phyloP scores from a whole-genome alignment of 2,329 filamentous ascomycete species.

The Xylariales sp. region DNA sequence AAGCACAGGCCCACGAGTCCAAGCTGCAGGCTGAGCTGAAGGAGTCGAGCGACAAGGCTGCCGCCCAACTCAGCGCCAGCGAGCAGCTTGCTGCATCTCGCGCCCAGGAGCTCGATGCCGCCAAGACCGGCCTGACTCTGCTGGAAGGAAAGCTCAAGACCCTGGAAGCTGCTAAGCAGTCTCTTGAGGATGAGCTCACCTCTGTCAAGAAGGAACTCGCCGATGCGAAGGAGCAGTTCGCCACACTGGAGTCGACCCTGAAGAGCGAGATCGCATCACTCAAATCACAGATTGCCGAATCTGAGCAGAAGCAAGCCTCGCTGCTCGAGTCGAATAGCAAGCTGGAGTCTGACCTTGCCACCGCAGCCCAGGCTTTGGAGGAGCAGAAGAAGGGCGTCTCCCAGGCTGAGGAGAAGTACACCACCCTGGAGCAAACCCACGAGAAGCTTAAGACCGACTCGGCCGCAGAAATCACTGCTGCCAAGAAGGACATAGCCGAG shows the following conservation, averaged over 20 bases:
- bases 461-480: background rate
- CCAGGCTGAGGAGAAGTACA: constrained; percentile 5
- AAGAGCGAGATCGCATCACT: constrained; percentile 16
- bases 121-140: constrained; percentile 9
- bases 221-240: constrained; percentile 27
- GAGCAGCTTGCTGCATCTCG: constrained; percentile 12
- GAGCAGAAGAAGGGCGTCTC: constrained; percentile 14
- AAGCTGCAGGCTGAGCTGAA: constrained; percentile 29
- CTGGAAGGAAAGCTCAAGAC: constrained; percentile 22
- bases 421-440: constrained; percentile 7
- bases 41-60: constrained; percentile 3
- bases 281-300: constrained; percentile 8
- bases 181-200: constrained; percentile 28
- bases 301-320: constrained; percentile 2
- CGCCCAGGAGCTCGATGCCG: constrained; percentile 13
- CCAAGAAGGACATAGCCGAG: constrained; percentile 7
- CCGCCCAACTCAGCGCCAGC: background rate
- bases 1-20: constrained; percentile 26
- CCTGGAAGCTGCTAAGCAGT: constrained; percentile 27
- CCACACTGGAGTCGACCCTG: constrained; percentile 21
- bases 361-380: constrained; percentile 10
- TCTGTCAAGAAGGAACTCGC: constrained; percentile 28
- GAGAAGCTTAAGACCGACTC: constrained; percentile 10
- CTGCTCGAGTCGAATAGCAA: constrained; percentile 4
- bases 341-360: background rate